Evolutionary conservation across 331 rosid genomes (phyloP), one percentile per base, ranked within the genome.

Genomic region (Quercus tomentella): DNA sequence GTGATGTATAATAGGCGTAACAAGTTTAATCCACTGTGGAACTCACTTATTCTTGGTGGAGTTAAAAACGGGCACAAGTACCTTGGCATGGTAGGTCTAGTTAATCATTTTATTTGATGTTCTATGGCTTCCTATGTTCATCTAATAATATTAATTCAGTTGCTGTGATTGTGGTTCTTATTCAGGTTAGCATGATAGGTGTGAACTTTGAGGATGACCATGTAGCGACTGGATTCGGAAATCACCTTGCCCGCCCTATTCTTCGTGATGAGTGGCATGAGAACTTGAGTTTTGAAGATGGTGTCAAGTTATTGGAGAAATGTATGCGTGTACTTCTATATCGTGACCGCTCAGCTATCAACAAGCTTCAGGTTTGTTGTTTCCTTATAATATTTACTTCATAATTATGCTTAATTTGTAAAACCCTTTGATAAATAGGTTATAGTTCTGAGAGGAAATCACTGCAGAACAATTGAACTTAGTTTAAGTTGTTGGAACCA

Each of bases 231-330:
- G 49, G 49, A 9, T 41, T 41, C 12, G 49, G 49, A 41, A 41
- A 41, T 82, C 98, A 94, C 76, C 97, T 94, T 69, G 97, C 98
- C 56, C 87, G 94, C 55, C 98, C 98, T 56, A 92, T 94, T 86
- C 98, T 92, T 71, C 98, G 96, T 61, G 98, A 92, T 4, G 98
- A 94, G 85, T 94, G 98, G 98, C 92, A 86, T 70, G 96, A 86
- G 74, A 82, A 90, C 74, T 82, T 94, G 89, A 88, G 91, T 76
- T 92, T 88, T 43, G 98, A 92, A 89, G 97, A 92, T 60, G 98
- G 92, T 1, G 92, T 94, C 79, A 90, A 88, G 88, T 76, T 94
- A 68, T 88, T 94, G 62, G 98, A 94, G 89, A 94, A 94, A 81
- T 94, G 98, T 87, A 94, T 94, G 97, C 89, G 97, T 37, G 97